Percentiles rank a stretch among this genome's conserved stretches.
Conservation (phyloP, 768 basidiomycete species). For the Russula compacta region DNA sequence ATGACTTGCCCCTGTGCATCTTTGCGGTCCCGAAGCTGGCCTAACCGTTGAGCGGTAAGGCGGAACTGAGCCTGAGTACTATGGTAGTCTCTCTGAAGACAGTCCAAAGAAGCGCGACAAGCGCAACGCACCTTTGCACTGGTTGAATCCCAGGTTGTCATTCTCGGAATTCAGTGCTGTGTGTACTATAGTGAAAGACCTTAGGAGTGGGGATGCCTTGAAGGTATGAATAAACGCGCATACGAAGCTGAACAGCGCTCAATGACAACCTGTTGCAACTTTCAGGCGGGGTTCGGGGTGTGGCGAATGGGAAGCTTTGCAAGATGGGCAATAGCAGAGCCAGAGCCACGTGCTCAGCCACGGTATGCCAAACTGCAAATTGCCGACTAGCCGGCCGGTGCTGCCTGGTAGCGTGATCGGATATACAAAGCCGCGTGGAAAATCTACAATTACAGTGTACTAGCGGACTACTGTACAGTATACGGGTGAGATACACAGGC, state of each 20-base stretch:
- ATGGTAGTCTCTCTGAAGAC: background rate
- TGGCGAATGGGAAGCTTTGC: background rate
- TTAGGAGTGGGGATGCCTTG: background rate
- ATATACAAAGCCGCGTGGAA: background rate
- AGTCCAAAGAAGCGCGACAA: background rate
- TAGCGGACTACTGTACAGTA: background rate
- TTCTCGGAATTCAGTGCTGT: slow-evolving; percentile 1
- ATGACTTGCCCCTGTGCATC: slow-evolving; percentile 55
- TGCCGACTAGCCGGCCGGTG: too few species aligned
- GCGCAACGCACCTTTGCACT: slow-evolving; percentile 26
- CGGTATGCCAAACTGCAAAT: too few species aligned
- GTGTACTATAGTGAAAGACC: background rate
- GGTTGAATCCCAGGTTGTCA: slow-evolving; percentile 27
- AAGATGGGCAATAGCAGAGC: background rate
- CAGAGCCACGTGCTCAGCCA: background rate
- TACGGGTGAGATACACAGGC: background rate
- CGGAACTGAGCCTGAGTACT: slow-evolving; percentile 48
- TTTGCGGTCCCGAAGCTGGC: slow-evolving; percentile 60
- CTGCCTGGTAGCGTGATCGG: background rate
- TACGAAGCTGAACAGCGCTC: background rate
- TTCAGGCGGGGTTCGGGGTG: background rate
- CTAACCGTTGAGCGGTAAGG: slow-evolving; percentile 52
- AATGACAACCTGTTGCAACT: background rate
- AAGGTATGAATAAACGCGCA: background rate
- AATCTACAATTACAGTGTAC: background rate